phyloP scores from a whole-genome alignment of 2,329 filamentous ascomycete genomes.

The Lasiodiplodia theobromae region DNA sequence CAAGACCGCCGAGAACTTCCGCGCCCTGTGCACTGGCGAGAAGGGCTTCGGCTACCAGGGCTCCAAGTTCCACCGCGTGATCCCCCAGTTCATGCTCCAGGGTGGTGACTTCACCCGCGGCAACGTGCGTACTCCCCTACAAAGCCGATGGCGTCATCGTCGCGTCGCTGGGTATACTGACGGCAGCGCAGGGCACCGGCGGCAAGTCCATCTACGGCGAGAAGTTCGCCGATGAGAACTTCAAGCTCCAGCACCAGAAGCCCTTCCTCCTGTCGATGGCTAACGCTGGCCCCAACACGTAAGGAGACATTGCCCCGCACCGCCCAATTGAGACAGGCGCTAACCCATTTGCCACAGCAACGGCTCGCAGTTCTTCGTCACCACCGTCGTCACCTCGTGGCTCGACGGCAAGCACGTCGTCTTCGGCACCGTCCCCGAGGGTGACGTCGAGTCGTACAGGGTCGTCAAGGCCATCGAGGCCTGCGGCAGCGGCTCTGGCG shows the following conservation, averaged over 20 bases:
- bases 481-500: slow-evolving; percentile 62
- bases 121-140: slow-evolving; percentile 69
- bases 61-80: slow-evolving; percentile 91
- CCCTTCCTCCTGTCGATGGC: slow-evolving; percentile 92
- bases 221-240: slow-evolving; percentile 96
- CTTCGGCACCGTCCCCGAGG: slow-evolving; percentile 73
- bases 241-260: slow-evolving; percentile 73
- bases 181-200: slow-evolving; percentile 73
- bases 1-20: slow-evolving; percentile 88
- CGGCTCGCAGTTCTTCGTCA: slow-evolving; percentile 77
- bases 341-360: slow-evolving; percentile 56
- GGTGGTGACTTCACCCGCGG: slow-evolving; percentile 93
- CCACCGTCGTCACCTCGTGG: slow-evolving; percentile 71
- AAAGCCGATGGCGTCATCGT: slow-evolving; percentile 12
- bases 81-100: slow-evolving; percentile 94
- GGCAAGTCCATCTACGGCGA: slow-evolving; percentile 95
- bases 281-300: slow-evolving; percentile 94
- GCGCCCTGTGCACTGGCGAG: slow-evolving; percentile 79
- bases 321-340: slow-evolving; percentile 18
- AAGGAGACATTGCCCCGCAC: slow-evolving; percentile 40
- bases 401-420: slow-evolving; percentile 84
- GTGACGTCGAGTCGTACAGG: slow-evolving; percentile 60
- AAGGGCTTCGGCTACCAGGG: slow-evolving; percentile 84
- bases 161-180: slow-evolving; percentile 25
- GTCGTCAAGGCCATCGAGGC: slow-evolving; percentile 67